Conservation (phyloP, 352 stramenopile species). For the Phytophthora sp. region DNA sequence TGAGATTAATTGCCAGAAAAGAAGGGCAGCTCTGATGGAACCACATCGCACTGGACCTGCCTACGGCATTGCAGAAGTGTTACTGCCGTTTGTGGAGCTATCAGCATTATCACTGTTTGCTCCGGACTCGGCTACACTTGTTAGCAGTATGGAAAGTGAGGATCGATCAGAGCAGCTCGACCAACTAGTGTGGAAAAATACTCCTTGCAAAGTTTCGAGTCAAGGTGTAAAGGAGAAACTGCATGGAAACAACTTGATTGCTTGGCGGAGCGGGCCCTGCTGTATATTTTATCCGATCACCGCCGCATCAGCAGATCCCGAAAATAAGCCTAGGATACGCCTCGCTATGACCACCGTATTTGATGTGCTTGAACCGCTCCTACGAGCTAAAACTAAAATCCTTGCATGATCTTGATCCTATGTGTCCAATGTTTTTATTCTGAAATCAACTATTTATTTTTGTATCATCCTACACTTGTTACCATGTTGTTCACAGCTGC, state of each 20-base stretch:
- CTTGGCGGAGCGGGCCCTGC: slow-evolving; percentile 36
- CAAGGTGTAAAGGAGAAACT: slow-evolving; percentile 3
- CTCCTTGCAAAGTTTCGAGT: neutral
- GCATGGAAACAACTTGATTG: slow-evolving; percentile 18
- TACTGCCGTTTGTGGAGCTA: slow-evolving; percentile 28
- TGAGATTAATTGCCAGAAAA: slow-evolving; percentile 6
- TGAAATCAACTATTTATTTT: neutral
- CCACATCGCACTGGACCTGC: slow-evolving; percentile 6
- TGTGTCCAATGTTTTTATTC: neutral
- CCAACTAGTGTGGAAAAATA: slow-evolving; percentile 33
- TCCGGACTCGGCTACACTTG: neutral
- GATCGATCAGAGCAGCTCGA: slow-evolving; percentile 12
- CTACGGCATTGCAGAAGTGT: slow-evolving; percentile 2
- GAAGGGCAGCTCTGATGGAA: slow-evolving; percentile 20
- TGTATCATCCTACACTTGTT: neutral
- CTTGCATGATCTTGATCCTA: slow-evolving; percentile 6
- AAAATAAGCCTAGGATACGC: slow-evolving; percentile 2
- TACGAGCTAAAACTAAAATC: slow-evolving; percentile 30
- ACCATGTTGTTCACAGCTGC: slow-evolving; percentile 35
- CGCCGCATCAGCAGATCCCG: slow-evolving; percentile 9
- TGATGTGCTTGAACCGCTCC: slow-evolving; percentile 31
- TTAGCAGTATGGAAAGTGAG: neutral
- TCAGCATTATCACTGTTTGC: slow-evolving; percentile 6
- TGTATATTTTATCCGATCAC: slow-evolving; percentile 40
- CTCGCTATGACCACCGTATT: slow-evolving; percentile 31